Base-by-base conservation (phyloP, 805 yeast species). In the Candida coquimbonensis region DNA sequence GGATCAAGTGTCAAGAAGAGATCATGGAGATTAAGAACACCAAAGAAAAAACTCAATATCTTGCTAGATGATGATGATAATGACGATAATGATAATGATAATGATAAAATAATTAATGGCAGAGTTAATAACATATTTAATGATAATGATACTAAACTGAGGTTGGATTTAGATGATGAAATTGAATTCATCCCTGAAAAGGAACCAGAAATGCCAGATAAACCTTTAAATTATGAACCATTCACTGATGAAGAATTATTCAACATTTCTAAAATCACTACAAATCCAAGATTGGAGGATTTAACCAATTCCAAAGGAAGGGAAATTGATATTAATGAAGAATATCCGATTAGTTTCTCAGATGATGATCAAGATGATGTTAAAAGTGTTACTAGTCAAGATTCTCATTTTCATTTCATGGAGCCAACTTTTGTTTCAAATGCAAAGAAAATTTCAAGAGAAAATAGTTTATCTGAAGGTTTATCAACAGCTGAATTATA, bases 151-250 rank as follows among this genome's bases (percentile, higher is more conserved):
- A 62, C 61, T 40, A 75, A 70, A 43, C 63, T 77, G 13, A 85
- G 79, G 11, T 8, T 38, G 5, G 32, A 34, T n/a, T 19, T 31
- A 29, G 72, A 67, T 25, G 63, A 63, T 37, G 76, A 72, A 43
- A 64, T 79, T n/a, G 86, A 80, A 49, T 57, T 60, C 36, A 71
- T 70, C 21, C 75, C 83, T 7, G 57, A 60, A 21, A 58, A 55
- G 33, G 62, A 60, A 27, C 62, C 62, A 3, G 73, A 68, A 21
- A 50, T 69, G 24, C 69, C 72, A 3, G 70, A 73, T 48, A 57
- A 65, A 7, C 83, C 83, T 25, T 53, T 64, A 49, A 72, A 70
- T 36, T 62, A 69, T 49, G 69, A 68, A n/a, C 70, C 73, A 1
- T 62, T 74, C 29, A 55, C 63, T 11, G 53, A 59, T 5, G 60